Evolutionary conservation across 352 stramenopile genomes (phyloP), one percentile per base, ranked within the genome.

Genomic region (Globisporangium megalacanthum): DNA sequence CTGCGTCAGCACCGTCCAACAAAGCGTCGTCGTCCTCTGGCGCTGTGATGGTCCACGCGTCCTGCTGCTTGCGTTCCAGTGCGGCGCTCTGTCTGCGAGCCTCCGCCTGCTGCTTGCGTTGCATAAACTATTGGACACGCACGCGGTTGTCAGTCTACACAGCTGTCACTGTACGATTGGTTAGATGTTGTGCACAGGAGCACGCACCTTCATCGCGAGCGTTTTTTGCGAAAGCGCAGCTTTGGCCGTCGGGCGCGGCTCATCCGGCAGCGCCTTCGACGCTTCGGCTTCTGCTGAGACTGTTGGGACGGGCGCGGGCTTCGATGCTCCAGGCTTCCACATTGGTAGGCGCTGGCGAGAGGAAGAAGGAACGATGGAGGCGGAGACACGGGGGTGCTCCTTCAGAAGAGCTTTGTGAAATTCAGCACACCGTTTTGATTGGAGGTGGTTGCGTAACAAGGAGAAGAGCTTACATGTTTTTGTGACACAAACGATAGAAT

Each of bases 131-230:
- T 20, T 49, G 8, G 15, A 49, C 4, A 22, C 3, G 1, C 10
- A 14, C 3, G 14, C 10, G 22, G 3, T 8, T 20, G 47, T 39
- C 22, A 47, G 47, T n/a, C 22, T 41, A 6, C 5, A 29, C 25
- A 29, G 25, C 25, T 4, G 4, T 4, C 25, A 29, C 25, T 29
- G 4, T 29, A 29, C 25, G 25, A 29, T 29, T 29, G 25, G 25
- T 29, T 29, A 29, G 25, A 29, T 29, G 25, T 29, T 29, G 25
- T 8, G 6, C 37, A 31, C 25, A 7, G 9, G 22, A 15, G 25
- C 36, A 11, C 49, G n/a, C 52, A 81, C 75, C 77, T 94, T 94
- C 83, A 94, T 94, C 17, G 83, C 83, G 39, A 94, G 68, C 41
- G 83, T 94, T 65, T 94, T 94, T 61, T 89, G 78, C 36, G 83